Evolutionary conservation across 2,329 filamentous ascomycete species (phyloP).

Genomic region (Diaporthe destruens): DNA sequence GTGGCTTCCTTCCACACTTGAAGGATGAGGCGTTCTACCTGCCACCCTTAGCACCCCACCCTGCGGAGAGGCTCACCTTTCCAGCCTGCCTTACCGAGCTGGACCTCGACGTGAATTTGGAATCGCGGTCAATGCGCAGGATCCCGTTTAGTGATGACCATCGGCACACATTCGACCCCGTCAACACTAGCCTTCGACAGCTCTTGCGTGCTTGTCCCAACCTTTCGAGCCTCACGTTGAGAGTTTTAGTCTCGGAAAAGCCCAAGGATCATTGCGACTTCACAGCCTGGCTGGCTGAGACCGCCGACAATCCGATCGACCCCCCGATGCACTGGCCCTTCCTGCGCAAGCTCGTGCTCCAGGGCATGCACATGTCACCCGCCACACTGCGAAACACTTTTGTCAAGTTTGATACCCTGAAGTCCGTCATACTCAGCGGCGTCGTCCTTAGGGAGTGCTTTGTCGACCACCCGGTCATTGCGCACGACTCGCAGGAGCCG

Average conservation of each 20-base stretch:
- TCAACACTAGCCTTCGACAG: neutral
- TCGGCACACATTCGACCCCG: neutral
- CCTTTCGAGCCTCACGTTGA: neutral
- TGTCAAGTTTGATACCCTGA: neutral
- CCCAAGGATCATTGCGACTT: neutral
- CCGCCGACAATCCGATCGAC: neutral
- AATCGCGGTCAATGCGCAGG: neutral
- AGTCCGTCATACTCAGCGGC: fast-evolving
- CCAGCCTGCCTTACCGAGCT: neutral
- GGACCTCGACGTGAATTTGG: neutral
- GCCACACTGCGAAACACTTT: neutral
- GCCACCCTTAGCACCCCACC: too few species aligned
- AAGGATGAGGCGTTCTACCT: constrained; percentile 6
- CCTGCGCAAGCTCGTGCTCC: neutral
- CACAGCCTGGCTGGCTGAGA: neutral
- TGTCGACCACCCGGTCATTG: neutral
- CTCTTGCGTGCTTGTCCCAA: neutral
- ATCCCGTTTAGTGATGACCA: neutral
- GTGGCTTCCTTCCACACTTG: neutral
- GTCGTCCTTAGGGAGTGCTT: neutral
- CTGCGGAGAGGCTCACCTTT: neutral
- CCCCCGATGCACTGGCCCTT: neutral
- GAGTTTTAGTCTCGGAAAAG: neutral
- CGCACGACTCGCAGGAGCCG: neutral
- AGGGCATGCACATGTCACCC: neutral